These are phyloP conservation scores for Berkeleyomyces rouxiae DNA, from an alignment of 2,329 filamentous ascomycete genomes.

Conservation along the genomic window DNA sequence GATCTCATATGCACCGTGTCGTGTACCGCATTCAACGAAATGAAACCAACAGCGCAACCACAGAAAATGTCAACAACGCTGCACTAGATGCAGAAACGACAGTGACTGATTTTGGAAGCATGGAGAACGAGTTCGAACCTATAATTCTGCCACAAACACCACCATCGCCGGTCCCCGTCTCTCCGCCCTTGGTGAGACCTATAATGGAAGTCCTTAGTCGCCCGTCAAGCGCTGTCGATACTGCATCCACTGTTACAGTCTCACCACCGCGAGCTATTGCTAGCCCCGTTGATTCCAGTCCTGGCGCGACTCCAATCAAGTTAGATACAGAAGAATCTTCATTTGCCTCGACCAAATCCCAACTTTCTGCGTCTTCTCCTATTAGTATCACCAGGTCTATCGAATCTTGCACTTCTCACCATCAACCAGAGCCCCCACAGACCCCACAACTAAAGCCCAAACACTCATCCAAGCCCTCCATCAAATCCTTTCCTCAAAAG, in stretches of 20 bases:
- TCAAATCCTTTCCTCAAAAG: background rate
- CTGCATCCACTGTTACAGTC: conserved; percentile 4
- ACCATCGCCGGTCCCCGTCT: background rate
- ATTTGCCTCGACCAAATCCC: background rate
- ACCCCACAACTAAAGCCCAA: background rate
- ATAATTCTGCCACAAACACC: background rate
- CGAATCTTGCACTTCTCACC: background rate
- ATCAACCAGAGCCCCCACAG: background rate
- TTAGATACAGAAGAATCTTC: background rate
- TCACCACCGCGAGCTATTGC: background rate
- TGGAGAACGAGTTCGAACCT: conserved; percentile 10
- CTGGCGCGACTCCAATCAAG: background rate
- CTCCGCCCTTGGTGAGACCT: conserved; percentile 3
- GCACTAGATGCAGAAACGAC: conserved; percentile 7
- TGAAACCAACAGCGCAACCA: conserved; percentile 28
- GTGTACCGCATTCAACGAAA: conserved; percentile 43
- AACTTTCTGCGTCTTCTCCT: background rate
- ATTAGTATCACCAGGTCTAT: background rate
- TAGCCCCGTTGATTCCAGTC: background rate
- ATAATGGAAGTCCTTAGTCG: conserved; percentile 8
- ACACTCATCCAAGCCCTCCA: background rate
- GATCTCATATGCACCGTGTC: conserved; percentile 24
- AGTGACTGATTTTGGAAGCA: background rate
- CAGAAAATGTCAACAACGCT: conserved; percentile 21
- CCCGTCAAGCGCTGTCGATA: background rate